phyloP scores from a whole-genome alignment of 257 asterid species.

The Jacaranda mimosifolia region DNA sequence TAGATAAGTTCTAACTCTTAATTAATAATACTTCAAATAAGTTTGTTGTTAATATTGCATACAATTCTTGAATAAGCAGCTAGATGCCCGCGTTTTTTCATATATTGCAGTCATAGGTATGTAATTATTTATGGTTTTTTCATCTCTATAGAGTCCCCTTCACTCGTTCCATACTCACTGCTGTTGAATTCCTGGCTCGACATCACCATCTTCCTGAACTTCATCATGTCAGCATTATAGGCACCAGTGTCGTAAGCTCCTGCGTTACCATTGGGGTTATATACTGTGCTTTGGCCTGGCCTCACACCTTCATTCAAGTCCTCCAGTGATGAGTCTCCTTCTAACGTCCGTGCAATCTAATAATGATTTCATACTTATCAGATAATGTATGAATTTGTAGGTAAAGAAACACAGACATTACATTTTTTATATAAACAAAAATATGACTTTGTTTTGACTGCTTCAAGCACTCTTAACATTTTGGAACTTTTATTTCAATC shows the following conservation, averaged over 20 bases:
- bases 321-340: constrained; percentile 81
- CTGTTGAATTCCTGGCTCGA: constrained; percentile 57
- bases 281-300: constrained; percentile 43
- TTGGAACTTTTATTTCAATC: too few species aligned
- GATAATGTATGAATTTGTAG: background rate
- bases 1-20: background rate
- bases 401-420: background rate
- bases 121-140: background rate
- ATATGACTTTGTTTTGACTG: too few species aligned
- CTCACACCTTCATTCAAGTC: constrained; percentile 68
- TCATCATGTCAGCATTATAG: constrained; percentile 85
- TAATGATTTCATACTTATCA: background rate
- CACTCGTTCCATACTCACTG: constrained; percentile 72
- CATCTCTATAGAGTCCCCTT: constrained; percentile 48
- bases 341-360: constrained; percentile 79
- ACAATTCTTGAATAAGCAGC: background rate
- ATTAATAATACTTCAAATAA: background rate
- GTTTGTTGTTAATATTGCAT: background rate
- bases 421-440: background rate
- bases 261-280: constrained; percentile 30
- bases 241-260: constrained; percentile 68
- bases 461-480: too few species aligned
- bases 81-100: background rate
- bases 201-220: constrained; percentile 82
- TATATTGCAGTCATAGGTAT: background rate